Conservation (phyloP, 345 rosid species). For the Hibiscus tridactylites region DNA sequence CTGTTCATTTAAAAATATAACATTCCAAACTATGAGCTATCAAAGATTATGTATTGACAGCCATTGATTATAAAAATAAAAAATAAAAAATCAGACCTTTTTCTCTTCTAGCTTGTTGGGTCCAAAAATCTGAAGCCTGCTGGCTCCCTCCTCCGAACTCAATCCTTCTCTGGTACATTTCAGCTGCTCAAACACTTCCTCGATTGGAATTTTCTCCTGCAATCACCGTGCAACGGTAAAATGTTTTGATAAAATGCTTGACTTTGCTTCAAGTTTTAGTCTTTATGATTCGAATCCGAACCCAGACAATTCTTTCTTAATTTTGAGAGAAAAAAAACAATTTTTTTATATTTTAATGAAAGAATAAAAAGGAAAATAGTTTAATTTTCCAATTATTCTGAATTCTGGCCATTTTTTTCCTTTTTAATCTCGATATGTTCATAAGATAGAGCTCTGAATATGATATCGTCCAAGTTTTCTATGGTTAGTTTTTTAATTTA, state of each 20-base stretch:
- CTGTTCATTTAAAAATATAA: neutral
- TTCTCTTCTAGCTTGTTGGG: conserved; percentile 53
- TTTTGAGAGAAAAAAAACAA: too few relatives aligned
- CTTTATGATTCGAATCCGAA: too few relatives aligned
- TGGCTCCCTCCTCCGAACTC: conserved; percentile 49
- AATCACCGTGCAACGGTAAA: neutral
- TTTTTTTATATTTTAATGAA: too few relatives aligned
- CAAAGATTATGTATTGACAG: neutral
- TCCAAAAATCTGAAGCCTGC: conserved; percentile 74
- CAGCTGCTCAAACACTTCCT: conserved; percentile 81
- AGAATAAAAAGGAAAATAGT: neutral
- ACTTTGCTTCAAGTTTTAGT: too few relatives aligned
- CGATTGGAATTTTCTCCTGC: conserved; percentile 76
- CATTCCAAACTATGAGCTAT: neutral
- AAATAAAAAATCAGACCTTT: conserved; percentile 21
- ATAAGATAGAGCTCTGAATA: neutral
- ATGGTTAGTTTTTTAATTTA: neutral
- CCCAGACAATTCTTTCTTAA: too few relatives aligned
- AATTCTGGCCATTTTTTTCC: neutral
- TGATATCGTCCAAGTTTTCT: neutral
- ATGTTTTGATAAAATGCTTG: too few relatives aligned
- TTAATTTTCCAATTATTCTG: neutral
- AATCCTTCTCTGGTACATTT: conserved; percentile 74
- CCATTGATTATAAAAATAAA: neutral
- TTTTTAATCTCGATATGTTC: neutral